Conservation (phyloP, 371 early-diverging fungal genomes). For the Mortierella sp. region DNA sequence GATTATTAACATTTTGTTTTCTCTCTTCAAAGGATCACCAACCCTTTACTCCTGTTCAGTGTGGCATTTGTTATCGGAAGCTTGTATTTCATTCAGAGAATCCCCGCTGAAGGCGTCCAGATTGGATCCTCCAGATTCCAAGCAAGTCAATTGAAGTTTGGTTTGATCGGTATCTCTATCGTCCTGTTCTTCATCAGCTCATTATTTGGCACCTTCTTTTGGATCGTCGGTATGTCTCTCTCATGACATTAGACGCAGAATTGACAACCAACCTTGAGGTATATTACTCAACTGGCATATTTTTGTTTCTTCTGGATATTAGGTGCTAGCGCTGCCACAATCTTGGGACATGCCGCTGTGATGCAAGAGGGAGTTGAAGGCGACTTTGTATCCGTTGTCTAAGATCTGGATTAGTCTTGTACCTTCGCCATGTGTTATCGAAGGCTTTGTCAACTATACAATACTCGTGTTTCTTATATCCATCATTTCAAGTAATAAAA, state of each 20-base stretch:
- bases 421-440: neutral
- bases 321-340: constrained; percentile 73
- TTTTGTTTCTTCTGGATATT: neutral
- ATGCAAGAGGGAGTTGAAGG: constrained; percentile 75
- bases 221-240: constrained; percentile 71
- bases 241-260: neutral
- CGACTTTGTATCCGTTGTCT: constrained; percentile 63
- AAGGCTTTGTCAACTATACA: neutral
- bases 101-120: constrained; percentile 64
- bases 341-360: constrained; percentile 74
- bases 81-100: constrained; percentile 65
- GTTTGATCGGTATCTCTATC: constrained; percentile 63
- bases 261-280: neutral
- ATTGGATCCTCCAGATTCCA: constrained; percentile 62
- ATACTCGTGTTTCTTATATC: constrained; percentile 2
- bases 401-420: neutral
- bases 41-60: constrained; percentile 67
- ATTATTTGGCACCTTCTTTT: constrained; percentile 73
- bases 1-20: neutral
- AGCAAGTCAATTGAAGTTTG: constrained; percentile 65
- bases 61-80: constrained; percentile 69
- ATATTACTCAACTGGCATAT: neutral
- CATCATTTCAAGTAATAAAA: neutral
- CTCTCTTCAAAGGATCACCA: constrained; percentile 61
- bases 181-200: constrained; percentile 72